These are phyloP conservation scores for Podospora pseudocomata DNA, from an alignment of 495 filamentous ascomycete genomes.

Conservation along the genomic window DNA sequence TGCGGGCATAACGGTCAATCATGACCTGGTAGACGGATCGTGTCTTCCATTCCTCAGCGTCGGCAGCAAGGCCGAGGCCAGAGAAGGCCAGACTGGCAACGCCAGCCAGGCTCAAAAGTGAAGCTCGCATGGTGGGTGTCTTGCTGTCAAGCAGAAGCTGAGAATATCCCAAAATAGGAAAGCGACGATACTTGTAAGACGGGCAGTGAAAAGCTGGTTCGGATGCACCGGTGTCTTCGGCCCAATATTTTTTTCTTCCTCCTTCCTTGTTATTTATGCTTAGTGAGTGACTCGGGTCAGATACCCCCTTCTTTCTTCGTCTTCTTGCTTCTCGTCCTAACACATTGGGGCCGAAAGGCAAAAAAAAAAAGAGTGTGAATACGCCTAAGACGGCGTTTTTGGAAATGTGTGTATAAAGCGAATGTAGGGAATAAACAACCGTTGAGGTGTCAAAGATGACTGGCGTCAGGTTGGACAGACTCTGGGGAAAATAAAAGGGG, in stretches of 20 bases:
- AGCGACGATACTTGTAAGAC: slow-evolving; percentile 12
- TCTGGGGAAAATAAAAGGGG: neutral
- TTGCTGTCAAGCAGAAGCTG: neutral
- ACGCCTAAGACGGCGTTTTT: neutral
- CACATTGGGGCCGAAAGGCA: neutral
- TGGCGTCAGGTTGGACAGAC: slow-evolving; percentile 1
- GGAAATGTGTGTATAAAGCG: neutral
- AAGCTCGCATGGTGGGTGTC: slow-evolving; percentile 23
- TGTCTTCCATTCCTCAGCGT: slow-evolving; percentile 52
- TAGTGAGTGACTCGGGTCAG: slow-evolving; percentile 31
- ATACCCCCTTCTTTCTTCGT: slow-evolving; percentile 9
- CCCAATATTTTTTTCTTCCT: slow-evolving; percentile 4
- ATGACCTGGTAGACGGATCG: slow-evolving; percentile 71
- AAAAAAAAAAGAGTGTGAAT: slow-evolving; percentile 1
- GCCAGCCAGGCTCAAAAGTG: slow-evolving; percentile 21
- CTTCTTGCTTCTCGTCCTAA: slow-evolving; percentile 8
- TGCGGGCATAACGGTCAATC: slow-evolving; percentile 69
- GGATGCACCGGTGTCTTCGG: slow-evolving; percentile 16
- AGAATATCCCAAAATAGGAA: neutral
- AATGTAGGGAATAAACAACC: slow-evolving; percentile 1
- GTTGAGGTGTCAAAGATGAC: slow-evolving; percentile 2
- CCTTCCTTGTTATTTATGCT: slow-evolving; percentile 6
- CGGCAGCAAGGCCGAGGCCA: slow-evolving; percentile 27
- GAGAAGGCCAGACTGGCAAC: slow-evolving; percentile 27
- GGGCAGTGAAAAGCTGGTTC: neutral